Evolutionary conservation across 345 rosid genomes (phyloP).

Genomic region (Gossypium bickii): DNA sequence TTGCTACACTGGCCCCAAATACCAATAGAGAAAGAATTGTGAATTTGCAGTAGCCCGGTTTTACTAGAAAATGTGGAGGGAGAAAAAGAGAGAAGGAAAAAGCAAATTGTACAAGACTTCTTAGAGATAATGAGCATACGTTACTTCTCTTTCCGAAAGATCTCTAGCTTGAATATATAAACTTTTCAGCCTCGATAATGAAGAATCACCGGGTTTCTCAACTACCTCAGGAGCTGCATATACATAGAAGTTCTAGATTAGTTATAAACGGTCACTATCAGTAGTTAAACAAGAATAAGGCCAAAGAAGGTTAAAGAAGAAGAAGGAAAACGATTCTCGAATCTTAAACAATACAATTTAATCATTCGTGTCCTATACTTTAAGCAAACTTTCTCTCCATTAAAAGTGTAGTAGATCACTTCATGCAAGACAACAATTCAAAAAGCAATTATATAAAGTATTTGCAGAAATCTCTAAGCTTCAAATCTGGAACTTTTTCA

Average conservation of each 20-base stretch:
- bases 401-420: constrained; percentile 4
- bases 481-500: background rate
- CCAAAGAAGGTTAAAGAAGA: background rate
- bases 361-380: background rate
- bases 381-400: background rate
- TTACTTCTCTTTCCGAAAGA: constrained; percentile 80
- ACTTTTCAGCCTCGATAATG: constrained; percentile 52
- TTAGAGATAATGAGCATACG: constrained; percentile 35
- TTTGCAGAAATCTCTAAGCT: background rate
- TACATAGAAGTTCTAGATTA: constrained; percentile 21
- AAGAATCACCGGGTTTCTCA: constrained; percentile 86
- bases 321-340: background rate
- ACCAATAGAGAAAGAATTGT: background rate
- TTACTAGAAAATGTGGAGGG: background rate
- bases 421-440: constrained; percentile 2
- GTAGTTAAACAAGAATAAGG: background rate
- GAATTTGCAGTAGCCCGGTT: background rate
- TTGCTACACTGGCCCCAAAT: background rate
- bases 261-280: background rate
- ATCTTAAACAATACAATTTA: background rate
- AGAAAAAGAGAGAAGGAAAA: background rate
- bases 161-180: constrained; percentile 75
- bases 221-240: constrained; percentile 84
- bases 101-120: constrained; percentile 6
- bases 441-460: background rate